Conservation (phyloP, 2,329 filamentous ascomycete genomes). For the Cladosporium sphaerospermum region DNA sequence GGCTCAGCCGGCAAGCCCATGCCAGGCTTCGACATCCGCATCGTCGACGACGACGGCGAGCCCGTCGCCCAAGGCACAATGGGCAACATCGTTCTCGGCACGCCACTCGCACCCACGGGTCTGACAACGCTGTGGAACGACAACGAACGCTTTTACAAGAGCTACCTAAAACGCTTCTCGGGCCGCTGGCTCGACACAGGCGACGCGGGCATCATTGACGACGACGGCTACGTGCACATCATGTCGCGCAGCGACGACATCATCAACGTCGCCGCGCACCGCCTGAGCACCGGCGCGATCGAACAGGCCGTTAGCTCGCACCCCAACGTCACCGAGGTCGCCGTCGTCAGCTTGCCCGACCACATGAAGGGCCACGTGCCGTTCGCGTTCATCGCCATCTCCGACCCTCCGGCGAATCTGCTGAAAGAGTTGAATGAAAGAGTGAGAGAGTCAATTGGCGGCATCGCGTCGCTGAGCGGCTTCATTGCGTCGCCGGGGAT, state of each 20-base stretch:
- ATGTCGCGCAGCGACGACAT: conserved; percentile 72
- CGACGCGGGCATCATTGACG: conserved; percentile 80
- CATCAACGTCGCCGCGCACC: conserved; percentile 91
- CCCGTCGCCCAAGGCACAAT: conserved; percentile 67
- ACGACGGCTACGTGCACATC: conserved; percentile 59
- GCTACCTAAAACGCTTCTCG: conserved; percentile 75
- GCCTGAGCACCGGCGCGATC: conserved; percentile 80
- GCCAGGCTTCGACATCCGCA: conserved; percentile 81
- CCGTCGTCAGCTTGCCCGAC: conserved; percentile 81
- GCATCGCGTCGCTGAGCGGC: conserved; percentile 78
- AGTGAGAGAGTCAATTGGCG: conserved; percentile 75
- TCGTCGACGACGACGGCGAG: conserved; percentile 73
- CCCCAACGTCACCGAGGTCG: conserved; percentile 71
- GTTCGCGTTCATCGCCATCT: conserved; percentile 76
- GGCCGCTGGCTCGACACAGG: conserved; percentile 87
- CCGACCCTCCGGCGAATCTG: conserved; percentile 44
- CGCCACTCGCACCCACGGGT: conserved; percentile 77
- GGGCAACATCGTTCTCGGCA: conserved; percentile 84
- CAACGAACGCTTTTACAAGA: conserved; percentile 75
- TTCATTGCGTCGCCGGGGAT: conserved; percentile 79
- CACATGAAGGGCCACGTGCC: conserved; percentile 82
- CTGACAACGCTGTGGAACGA: conserved; percentile 84
- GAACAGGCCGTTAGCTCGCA: conserved; percentile 87
- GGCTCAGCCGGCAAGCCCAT: conserved; percentile 86
- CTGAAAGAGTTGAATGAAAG: conserved; percentile 62